Evolutionary conservation across 768 basidiomycete species (phyloP).

Genomic region (Suillus cothurnatus): DNA sequence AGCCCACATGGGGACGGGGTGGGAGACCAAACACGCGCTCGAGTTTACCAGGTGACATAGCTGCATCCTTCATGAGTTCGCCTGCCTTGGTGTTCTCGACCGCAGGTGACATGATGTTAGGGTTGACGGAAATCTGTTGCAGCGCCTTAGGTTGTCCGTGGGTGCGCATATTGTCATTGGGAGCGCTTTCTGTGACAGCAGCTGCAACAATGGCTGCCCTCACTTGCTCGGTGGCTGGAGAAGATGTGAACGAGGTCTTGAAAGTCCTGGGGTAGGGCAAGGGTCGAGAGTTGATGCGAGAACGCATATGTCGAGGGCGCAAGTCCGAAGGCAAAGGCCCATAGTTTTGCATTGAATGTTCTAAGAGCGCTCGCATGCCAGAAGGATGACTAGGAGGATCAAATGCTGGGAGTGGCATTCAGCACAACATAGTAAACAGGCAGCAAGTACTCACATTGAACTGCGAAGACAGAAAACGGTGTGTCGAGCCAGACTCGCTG

Average conservation of each 20-base stretch:
- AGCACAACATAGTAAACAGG: conserved; percentile 7
- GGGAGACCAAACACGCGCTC: conserved; percentile 27
- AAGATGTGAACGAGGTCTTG: conserved; percentile 46
- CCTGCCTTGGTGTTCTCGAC: conserved; percentile 39
- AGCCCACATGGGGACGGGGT: conserved; percentile 53
- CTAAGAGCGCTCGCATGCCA: conserved; percentile 72
- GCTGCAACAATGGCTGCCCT: conserved; percentile 26
- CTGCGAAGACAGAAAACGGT: conserved; percentile 67
- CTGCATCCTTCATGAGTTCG: conserved; percentile 34
- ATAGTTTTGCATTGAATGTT: conserved; percentile 71
- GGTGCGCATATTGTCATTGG: conserved; percentile 17
- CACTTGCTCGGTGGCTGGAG: conserved; percentile 37
- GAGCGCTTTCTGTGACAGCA: conserved; percentile 23
- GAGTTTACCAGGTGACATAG: conserved; percentile 30
- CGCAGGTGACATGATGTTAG: conserved; percentile 40
- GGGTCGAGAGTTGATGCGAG: conserved; percentile 69
- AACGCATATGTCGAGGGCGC: conserved; percentile 60
- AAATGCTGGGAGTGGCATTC: conserved; percentile 53
- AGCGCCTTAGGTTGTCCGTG: conserved; percentile 35
- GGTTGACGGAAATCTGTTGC: conserved; percentile 46
- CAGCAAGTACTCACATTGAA: conserved; percentile 59
- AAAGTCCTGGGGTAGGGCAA: conserved; percentile 70
- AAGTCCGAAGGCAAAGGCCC: conserved; percentile 74
- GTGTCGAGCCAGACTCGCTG: conserved; percentile 68
- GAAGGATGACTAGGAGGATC: conserved; percentile 63